Base-by-base conservation (phyloP, 306 rosid species). In the Lathyrus sativus region DNA sequence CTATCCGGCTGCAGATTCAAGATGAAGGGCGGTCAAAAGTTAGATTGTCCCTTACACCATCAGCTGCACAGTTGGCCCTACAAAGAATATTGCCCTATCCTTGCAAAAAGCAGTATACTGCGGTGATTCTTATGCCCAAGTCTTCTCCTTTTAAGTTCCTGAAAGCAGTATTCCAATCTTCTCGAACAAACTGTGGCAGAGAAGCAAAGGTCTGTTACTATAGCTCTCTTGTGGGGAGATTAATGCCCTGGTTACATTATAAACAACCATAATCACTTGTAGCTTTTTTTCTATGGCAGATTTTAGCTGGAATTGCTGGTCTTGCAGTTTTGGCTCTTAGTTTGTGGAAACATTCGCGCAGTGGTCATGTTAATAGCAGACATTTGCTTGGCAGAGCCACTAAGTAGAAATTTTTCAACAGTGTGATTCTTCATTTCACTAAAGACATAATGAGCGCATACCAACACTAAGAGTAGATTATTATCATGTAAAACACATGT, bases 61-160 rank as follows among this genome's bases (percentile, higher is more conserved):
- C 72, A 49, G 73, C 88, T 7, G 90, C 91, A 9, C 91, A 79
- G 83, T 67, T 71, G 74, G 91, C 93, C 51, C 81, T 92, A 51
- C 89, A 88, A 74, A 83, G 87, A 76, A 76, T 92, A 72, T 59
- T 92, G 55, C 96, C 98, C 38, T 85, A 71, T 74, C 96, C 96
- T 71, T 88, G 96, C 87, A 88, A 74, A 79, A 81, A 81, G 54
- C 91, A 90, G 85, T 88, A 85, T 73, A 92, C 96, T 43, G 93
- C 77, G 35, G 96, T 92, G 76, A 88, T 92, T 74, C 79, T 90
- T 76, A 85, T 82, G 88, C 98, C 98, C 70, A 78, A 71, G 72
- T 59, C 79, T 64, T 88, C 92, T 69, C 87, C 71, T 60, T 67
- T 86, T 9, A 77, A 82, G 68, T 35, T 76, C 41, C 81, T 92